Evolutionary conservation across 1,284 basidiomycete species (phyloP).

Genomic region (Heliocybe sulcata): DNA sequence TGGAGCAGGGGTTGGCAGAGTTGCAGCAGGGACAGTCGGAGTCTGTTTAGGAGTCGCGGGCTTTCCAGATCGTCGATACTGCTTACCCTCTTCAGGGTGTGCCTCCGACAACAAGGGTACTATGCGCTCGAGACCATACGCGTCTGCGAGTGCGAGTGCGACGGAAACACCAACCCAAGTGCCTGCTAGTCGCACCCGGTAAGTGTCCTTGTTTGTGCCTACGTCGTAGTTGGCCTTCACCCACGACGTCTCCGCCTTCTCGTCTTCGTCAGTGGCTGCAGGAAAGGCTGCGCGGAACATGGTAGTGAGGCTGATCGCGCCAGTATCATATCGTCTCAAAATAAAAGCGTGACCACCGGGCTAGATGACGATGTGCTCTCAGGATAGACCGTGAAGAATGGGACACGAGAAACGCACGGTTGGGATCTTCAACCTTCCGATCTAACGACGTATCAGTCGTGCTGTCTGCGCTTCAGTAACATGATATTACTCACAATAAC

Average conservation of each 20-base stretch:
- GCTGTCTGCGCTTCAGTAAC: background rate
- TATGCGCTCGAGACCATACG: slow-evolving; percentile 55
- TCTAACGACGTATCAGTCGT: slow-evolving; percentile 31
- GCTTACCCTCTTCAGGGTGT: slow-evolving; percentile 67
- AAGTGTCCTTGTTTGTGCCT: slow-evolving; percentile 72
- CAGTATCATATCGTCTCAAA: slow-evolving; percentile 92
- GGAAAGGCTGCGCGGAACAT: slow-evolving; percentile 99
- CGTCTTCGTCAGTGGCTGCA: slow-evolving; percentile 70
- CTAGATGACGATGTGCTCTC: slow-evolving; percentile 27
- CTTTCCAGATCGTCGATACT: slow-evolving; percentile 60
- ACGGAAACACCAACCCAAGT: slow-evolving; percentile 78
- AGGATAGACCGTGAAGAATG: slow-evolving; percentile 8
- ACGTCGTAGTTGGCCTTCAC: slow-evolving; percentile 76
- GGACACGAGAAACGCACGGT: slow-evolving; percentile 50
- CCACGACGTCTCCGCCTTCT: slow-evolving; percentile 82
- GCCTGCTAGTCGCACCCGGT: slow-evolving; percentile 76
- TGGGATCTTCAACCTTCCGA: slow-evolving; percentile 90
- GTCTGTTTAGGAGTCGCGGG: slow-evolving; percentile 15
- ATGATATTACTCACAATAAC: slow-evolving; percentile 43
- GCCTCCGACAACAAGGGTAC: slow-evolving; percentile 68
- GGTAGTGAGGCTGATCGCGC: slow-evolving; percentile 91
- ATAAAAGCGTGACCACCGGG: slow-evolving; percentile 85
- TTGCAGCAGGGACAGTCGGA: slow-evolving; percentile 21
- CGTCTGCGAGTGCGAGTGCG: slow-evolving; percentile 59
- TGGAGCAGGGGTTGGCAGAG: slow-evolving; percentile 27